phyloP scores from a whole-genome alignment of 106 monocot genomes.

The Dendrobium chrysotoxum region DNA sequence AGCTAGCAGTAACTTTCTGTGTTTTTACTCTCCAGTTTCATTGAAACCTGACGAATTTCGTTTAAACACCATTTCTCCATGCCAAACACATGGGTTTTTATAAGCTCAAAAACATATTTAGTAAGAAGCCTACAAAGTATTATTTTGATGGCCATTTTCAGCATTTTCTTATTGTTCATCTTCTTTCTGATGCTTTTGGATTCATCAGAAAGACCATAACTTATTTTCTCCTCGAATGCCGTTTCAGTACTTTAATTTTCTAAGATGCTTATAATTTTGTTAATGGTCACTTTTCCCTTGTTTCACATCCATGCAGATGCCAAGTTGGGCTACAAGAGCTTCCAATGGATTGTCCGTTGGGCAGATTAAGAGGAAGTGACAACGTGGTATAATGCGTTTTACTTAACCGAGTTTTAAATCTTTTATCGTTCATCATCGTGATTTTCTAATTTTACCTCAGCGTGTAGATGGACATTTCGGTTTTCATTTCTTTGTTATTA shows the following conservation, averaged over 20 bases:
- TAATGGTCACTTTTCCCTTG: background rate
- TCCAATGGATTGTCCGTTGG: slow-evolving; percentile 79
- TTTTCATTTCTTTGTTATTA: background rate
- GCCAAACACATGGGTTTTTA: too few species aligned
- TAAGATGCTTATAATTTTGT: background rate
- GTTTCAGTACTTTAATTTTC: background rate
- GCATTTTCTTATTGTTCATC: background rate
- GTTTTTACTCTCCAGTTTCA: too few species aligned
- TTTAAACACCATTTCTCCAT: too few species aligned
- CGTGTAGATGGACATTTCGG: background rate
- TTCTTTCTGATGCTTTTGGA: background rate
- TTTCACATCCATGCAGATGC: slow-evolving; percentile 35
- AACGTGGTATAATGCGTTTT: slow-evolving; percentile 72
- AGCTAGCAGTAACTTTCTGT: too few species aligned
- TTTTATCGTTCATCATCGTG: background rate
- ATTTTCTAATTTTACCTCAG: background rate
- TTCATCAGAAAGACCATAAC: background rate
- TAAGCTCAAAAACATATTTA: too few species aligned
- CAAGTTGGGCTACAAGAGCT: slow-evolving; percentile 79
- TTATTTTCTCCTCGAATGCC: background rate
- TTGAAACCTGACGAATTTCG: too few species aligned
- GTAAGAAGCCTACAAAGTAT: too few species aligned
- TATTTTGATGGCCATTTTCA: too few species aligned
- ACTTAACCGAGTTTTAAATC: slow-evolving; percentile 1
- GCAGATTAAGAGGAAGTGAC: slow-evolving; percentile 96